Evolutionary conservation across 768 basidiomycete genomes (phyloP).

Genomic region (Lactifluus hygrophoroides): DNA sequence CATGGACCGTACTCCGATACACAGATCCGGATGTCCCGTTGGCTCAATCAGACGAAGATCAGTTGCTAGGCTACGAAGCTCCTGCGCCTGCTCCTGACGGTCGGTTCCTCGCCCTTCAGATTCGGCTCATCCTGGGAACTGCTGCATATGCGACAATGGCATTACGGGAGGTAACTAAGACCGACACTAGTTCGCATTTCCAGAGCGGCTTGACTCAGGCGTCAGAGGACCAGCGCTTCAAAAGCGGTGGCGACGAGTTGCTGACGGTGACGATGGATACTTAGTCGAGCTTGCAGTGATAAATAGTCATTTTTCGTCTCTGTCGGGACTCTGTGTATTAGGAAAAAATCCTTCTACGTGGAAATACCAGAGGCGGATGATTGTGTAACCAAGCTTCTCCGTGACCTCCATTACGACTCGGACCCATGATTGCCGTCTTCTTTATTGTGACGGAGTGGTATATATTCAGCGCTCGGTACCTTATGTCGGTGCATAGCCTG

Average conservation of each 20-base stretch:
- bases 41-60: constrained; percentile 93
- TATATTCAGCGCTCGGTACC: too few species aligned
- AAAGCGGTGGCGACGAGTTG: constrained; percentile 35
- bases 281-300: neutral
- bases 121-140: constrained; percentile 77
- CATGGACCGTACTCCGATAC: constrained; percentile 79
- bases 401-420: too few species aligned
- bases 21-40: constrained; percentile 90
- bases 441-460: too few species aligned
- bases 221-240: constrained; percentile 78
- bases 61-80: constrained; percentile 69
- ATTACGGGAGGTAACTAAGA: constrained; percentile 88
- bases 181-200: constrained; percentile 88
- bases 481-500: too few species aligned
- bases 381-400: too few species aligned
- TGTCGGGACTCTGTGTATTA: neutral
- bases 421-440: too few species aligned
- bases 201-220: constrained; percentile 71
- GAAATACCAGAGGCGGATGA: too few species aligned
- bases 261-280: neutral
- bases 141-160: constrained; percentile 99
- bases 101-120: constrained; percentile 81
- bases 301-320: neutral
- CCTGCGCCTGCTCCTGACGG: constrained; percentile 63
- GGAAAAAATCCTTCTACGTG: neutral